These are phyloP conservation scores for Emergomyces pasteurianus DNA, from an alignment of 2,329 filamentous ascomycete genomes.

Conservation along the genomic window DNA sequence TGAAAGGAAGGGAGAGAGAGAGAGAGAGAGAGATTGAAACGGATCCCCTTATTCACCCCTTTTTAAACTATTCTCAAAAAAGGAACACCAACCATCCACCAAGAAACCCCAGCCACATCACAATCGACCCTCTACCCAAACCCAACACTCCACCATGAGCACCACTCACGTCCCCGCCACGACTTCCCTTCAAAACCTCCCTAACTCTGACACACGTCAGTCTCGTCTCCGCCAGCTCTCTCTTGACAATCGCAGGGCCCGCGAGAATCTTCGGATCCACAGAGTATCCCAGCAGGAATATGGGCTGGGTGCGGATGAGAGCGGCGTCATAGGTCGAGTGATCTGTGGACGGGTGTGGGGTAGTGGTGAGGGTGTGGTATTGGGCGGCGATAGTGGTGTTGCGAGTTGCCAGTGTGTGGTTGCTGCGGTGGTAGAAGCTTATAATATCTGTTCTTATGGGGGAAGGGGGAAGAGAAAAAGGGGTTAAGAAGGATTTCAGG, in stretches of 20 bases:
- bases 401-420: background rate
- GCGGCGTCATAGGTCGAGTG: background rate
- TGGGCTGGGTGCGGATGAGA: background rate
- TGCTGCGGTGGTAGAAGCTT: background rate
- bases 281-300: conserved; percentile 3
- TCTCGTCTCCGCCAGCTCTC: conserved; percentile 3
- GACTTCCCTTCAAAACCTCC: conserved; percentile 1
- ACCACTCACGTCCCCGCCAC: background rate
- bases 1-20: background rate
- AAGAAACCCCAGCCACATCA: background rate
- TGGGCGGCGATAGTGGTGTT: conserved; percentile 1
- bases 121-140: background rate
- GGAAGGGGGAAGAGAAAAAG: background rate
- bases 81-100: background rate
- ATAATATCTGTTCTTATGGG: conserved; percentile 2
- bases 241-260: background rate
- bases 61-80: background rate
- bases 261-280: background rate
- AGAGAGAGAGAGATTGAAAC: background rate
- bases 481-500: background rate
- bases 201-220: conserved; percentile 1
- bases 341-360: background rate
- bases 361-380: conserved; percentile 1
- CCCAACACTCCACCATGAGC: background rate
- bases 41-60: background rate